Conservation (phyloP, 768 basidiomycete genomes). For the Podaxis rugospora region DNA sequence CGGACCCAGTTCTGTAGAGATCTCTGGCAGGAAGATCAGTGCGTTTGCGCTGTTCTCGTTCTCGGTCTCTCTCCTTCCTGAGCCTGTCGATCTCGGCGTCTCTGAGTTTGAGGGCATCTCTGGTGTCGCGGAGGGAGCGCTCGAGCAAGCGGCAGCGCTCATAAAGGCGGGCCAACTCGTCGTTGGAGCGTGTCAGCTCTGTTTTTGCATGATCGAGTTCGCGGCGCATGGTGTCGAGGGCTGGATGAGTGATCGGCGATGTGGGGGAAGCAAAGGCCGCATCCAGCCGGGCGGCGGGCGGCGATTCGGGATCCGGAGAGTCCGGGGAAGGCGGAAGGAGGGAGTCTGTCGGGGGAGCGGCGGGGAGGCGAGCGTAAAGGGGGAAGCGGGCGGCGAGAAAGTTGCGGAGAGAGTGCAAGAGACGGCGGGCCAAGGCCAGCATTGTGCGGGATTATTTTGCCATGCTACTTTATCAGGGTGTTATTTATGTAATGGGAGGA, state of each 20-base stretch:
- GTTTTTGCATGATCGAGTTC: slow-evolving; percentile 53
- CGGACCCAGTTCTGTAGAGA: neutral
- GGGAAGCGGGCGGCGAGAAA: slow-evolving; percentile 36
- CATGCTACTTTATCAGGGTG: neutral
- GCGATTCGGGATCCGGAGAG: slow-evolving; percentile 2
- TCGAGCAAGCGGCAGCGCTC: slow-evolving; percentile 64
- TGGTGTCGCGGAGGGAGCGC: slow-evolving; percentile 57
- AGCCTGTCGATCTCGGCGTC: slow-evolving; percentile 60
- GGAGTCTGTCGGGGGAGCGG: neutral
- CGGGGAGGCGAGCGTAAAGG: neutral
- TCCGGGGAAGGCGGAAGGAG: neutral
- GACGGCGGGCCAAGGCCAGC: slow-evolving; percentile 7
- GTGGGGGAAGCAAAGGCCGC: slow-evolving; percentile 16
- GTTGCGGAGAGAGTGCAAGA: slow-evolving; percentile 44
- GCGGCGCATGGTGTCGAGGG: slow-evolving; percentile 44
- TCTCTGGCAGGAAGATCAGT: slow-evolving; percentile 12
- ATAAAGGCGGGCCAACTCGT: slow-evolving; percentile 50
- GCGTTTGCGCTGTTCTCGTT: slow-evolving; percentile 26
- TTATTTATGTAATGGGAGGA: neutral
- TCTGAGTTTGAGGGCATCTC: slow-evolving; percentile 50
- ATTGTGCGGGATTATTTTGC: neutral
- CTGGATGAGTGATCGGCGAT: slow-evolving; percentile 38
- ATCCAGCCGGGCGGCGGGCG: slow-evolving; percentile 29
- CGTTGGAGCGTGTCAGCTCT: slow-evolving; percentile 49
- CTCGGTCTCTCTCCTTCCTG: slow-evolving; percentile 33